phyloP scores from a whole-genome alignment of 768 basidiomycete species.

The Dendrothele bispora region DNA sequence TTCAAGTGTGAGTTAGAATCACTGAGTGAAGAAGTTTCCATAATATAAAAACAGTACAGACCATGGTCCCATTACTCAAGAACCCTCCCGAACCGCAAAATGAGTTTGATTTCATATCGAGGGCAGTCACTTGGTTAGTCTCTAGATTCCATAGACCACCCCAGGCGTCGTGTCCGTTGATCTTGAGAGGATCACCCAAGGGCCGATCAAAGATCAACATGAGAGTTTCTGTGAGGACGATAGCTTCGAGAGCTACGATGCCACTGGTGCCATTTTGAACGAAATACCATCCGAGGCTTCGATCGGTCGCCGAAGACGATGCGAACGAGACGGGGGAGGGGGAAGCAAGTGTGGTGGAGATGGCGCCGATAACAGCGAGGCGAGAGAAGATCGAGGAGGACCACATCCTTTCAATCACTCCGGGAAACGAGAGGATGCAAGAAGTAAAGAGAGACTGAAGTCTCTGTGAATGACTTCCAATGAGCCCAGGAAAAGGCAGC shows the following conservation, averaged over 20 bases:
- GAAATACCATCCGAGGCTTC: slow-evolving; percentile 8
- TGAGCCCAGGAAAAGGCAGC: no score
- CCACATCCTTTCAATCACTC: no score
- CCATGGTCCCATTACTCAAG: slow-evolving; percentile 60
- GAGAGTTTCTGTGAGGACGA: slow-evolving; percentile 21
- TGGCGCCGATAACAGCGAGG: no score
- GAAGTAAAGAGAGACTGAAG: no score
- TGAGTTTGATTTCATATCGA: slow-evolving; percentile 57
- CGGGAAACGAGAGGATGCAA: no score
- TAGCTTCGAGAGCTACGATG: slow-evolving; percentile 16
- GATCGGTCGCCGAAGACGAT: no score
- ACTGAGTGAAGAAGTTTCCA: no score
- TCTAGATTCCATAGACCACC: slow-evolving; percentile 49
- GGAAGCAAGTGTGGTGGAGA: no score
- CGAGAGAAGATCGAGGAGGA: no score
- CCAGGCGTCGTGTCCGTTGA: slow-evolving; percentile 51
- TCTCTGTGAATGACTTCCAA: no score
- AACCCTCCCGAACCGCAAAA: slow-evolving; percentile 57
- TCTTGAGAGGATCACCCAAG: slow-evolving; percentile 45
- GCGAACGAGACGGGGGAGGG: no score
- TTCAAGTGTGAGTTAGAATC: neutral
- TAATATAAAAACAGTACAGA: slow-evolving; percentile 26
- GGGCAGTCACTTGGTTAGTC: slow-evolving; percentile 45
- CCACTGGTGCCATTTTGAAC: slow-evolving; percentile 12
- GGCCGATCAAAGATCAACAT: slow-evolving; percentile 53